Percentiles rank a stretch among this genome's conserved stretches.
phyloP scores from a whole-genome alignment of 2,329 filamentous ascomycete genomes.

The Penicillium sp. region DNA sequence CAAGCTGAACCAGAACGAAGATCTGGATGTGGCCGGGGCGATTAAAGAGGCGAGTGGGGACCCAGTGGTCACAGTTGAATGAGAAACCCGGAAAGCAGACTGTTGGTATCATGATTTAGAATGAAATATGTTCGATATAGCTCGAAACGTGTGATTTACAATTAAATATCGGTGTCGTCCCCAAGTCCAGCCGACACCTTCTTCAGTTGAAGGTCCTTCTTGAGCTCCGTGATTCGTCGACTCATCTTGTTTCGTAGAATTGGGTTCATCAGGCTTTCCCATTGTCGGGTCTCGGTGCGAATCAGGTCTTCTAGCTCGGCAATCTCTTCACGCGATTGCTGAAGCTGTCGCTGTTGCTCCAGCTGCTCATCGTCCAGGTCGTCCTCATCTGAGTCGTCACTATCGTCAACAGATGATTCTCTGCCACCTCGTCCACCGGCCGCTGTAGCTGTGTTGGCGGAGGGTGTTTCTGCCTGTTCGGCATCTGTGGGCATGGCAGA shows the following conservation, averaged over 20 bases:
- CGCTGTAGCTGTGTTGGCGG: slow-evolving; percentile 32
- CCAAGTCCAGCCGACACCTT: slow-evolving; percentile 44
- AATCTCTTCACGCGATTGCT: slow-evolving; percentile 48
- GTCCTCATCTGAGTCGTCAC: slow-evolving; percentile 39
- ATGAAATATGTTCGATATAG: background rate
- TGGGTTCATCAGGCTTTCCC: slow-evolving; percentile 41
- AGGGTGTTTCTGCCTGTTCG: slow-evolving; percentile 35
- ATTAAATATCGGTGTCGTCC: slow-evolving; percentile 33
- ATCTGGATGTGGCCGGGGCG: slow-evolving; percentile 29
- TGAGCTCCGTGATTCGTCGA: slow-evolving; percentile 45
- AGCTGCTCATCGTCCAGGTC: slow-evolving; percentile 47
- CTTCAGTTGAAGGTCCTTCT: slow-evolving; percentile 46
- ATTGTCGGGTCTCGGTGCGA: slow-evolving; percentile 39
- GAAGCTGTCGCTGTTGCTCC: slow-evolving; percentile 42
- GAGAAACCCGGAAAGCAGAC: background rate
- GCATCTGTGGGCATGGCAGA: slow-evolving; percentile 25
- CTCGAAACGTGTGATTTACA: background rate
- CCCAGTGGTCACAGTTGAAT: slow-evolving; percentile 19
- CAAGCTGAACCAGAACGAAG: slow-evolving; percentile 29
- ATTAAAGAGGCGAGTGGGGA: slow-evolving; percentile 30
- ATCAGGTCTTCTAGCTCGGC: slow-evolving; percentile 44
- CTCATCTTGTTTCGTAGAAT: slow-evolving; percentile 47
- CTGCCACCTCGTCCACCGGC: slow-evolving; percentile 21
- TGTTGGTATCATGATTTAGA: background rate
- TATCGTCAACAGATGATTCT: slow-evolving; percentile 45